These are phyloP conservation scores for Saussurea involucrata DNA, from an alignment of 129 eudicot species.

Conservation along the genomic window DNA sequence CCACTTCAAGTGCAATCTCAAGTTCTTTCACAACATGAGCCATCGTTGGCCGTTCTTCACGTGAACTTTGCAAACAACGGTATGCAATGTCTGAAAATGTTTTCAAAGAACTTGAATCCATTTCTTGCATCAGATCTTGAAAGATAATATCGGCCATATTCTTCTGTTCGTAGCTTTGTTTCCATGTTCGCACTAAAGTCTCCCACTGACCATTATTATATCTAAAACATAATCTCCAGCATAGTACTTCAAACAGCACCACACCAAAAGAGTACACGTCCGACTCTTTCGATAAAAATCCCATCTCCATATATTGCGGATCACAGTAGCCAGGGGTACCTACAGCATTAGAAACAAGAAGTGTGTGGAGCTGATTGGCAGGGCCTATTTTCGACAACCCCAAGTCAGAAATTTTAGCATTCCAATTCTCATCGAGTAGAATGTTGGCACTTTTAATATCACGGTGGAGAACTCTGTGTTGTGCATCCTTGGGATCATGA, in stretches of 20 bases:
- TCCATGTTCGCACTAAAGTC: neutral
- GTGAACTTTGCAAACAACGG: too few species aligned
- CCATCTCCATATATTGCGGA: neutral
- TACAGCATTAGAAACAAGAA: slow-evolving; percentile 1
- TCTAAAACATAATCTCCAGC: slow-evolving; percentile 1
- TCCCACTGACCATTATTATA: neutral
- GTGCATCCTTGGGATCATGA: slow-evolving; percentile 25
- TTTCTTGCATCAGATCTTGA: neutral
- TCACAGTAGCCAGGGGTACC: neutral
- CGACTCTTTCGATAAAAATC: slow-evolving; percentile 2
- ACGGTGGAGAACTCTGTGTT: slow-evolving; percentile 27
- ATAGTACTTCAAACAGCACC: slow-evolving; percentile 10
- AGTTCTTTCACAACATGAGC: too few species aligned
- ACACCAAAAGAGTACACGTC: slow-evolving; percentile 21
- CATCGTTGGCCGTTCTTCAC: too few species aligned
- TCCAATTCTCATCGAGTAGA: slow-evolving; percentile 29
- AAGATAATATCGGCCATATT: neutral
- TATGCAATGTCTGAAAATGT: too few species aligned
- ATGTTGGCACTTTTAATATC: slow-evolving; percentile 34
- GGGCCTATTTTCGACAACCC: slow-evolving; percentile 19
- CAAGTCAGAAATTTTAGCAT: slow-evolving; percentile 24
- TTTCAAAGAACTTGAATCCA: too few species aligned
- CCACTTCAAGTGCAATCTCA: too few species aligned
- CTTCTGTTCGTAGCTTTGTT: neutral
- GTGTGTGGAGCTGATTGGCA: neutral